Evolutionary conservation across 2,329 filamentous ascomycete species (phyloP).

Genomic region (Penicillium sp.): DNA sequence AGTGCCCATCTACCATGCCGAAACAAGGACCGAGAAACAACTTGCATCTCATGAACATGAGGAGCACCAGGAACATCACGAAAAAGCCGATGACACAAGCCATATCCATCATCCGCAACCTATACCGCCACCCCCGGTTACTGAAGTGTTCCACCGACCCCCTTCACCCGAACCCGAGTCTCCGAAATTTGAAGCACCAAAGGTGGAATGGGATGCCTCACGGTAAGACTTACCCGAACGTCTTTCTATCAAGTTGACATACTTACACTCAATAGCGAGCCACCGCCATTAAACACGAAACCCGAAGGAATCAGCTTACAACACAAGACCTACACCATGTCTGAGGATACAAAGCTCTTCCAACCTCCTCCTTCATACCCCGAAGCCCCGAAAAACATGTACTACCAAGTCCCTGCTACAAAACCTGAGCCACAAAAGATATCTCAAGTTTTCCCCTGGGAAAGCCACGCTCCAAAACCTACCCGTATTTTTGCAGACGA

Average conservation of each 20-base stretch:
- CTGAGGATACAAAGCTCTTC: conserved; percentile 73
- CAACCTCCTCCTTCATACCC: conserved; percentile 77
- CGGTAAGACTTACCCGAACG: conserved; percentile 47
- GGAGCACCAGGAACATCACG: not conserved
- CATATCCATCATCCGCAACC: conserved; percentile 36
- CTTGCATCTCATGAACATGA: conserved; percentile 3
- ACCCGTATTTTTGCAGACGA: conserved; percentile 54
- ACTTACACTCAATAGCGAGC: conserved; percentile 55
- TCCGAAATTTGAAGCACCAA: conserved; percentile 61
- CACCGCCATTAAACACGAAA: conserved; percentile 66
- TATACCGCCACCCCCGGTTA: conserved; percentile 47
- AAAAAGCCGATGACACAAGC: conserved; percentile 6
- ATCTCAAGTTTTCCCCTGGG: conserved; percentile 88
- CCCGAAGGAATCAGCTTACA: conserved; percentile 89
- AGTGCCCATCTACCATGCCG: conserved; percentile 17
- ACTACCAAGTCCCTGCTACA: conserved; percentile 73
- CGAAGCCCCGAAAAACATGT: conserved; percentile 84
- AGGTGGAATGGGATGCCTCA: conserved; percentile 66
- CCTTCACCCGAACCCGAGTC: conserved; percentile 32
- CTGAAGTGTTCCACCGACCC: conserved; percentile 45
- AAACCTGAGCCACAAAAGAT: conserved; percentile 64
- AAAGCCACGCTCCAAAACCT: conserved; percentile 66
- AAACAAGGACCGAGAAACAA: conserved; percentile 14
- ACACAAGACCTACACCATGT: conserved; percentile 80
- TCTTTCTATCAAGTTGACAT: not conserved